These are phyloP conservation scores for Ophioceras dolichostomum DNA, from an alignment of 2,329 filamentous ascomycete species.

Conservation along the genomic window DNA sequence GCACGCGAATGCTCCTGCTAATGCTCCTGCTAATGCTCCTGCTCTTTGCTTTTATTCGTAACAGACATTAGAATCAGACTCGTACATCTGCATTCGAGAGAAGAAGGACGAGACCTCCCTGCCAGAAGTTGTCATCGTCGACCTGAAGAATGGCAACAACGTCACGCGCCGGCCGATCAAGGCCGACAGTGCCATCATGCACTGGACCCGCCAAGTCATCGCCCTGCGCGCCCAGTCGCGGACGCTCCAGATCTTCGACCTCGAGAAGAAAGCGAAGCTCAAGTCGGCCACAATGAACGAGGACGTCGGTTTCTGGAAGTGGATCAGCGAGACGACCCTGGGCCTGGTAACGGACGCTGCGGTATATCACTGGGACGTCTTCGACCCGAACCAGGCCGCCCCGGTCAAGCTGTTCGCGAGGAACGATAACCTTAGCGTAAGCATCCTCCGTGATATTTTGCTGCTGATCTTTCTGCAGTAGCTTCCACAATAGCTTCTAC, in stretches of 20 bases:
- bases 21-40: too few relatives aligned
- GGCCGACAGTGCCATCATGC: conserved; percentile 99
- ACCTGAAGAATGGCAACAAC: conserved; percentile 96
- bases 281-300: conserved; percentile 96
- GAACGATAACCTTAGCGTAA: conserved; percentile 75
- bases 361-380: conserved; percentile 97
- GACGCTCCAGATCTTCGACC: conserved; percentile 95
- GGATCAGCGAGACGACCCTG: conserved; percentile 82
- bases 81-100: conserved; percentile 92
- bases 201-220: conserved; percentile 93
- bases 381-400: conserved; percentile 65
- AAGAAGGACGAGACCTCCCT: conserved; percentile 75
- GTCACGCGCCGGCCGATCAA: conserved; percentile 92
- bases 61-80: conserved; percentile 95
- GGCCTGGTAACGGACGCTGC: conserved; percentile 84
- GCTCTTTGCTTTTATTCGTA: too few relatives aligned
- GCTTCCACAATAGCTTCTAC: too few relatives aligned
- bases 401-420: conserved; percentile 92
- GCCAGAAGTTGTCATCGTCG: conserved; percentile 92
- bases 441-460: too few relatives aligned
- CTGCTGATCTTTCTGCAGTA: too few relatives aligned
- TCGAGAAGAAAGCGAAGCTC: conserved; percentile 84
- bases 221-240: conserved; percentile 88
- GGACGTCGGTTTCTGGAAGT: conserved; percentile 98
- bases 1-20: too few relatives aligned